Evolutionary conservation across 306 rosid species (phyloP).

Genomic region (Mucuna pruriens): DNA sequence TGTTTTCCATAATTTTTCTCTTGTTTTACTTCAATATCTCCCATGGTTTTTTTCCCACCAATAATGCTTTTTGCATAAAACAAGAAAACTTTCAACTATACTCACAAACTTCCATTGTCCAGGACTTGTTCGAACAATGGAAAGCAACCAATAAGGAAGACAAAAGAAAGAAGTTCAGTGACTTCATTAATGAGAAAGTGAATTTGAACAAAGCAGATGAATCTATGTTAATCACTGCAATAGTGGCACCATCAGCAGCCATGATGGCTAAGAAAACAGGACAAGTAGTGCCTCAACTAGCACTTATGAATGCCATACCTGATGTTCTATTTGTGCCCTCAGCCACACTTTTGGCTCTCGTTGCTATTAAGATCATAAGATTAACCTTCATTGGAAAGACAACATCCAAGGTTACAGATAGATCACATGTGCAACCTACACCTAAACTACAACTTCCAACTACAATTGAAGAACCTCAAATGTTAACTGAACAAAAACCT

Average conservation of each 20-base stretch:
- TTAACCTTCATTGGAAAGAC: slow-evolving; percentile 35
- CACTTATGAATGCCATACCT: slow-evolving; percentile 60
- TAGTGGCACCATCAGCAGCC: slow-evolving; percentile 72
- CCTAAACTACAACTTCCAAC: neutral
- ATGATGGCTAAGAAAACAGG: slow-evolving; percentile 64
- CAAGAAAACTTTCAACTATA: neutral
- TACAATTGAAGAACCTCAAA: neutral
- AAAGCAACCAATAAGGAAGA: neutral
- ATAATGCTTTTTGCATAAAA: neutral
- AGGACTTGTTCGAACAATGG: slow-evolving; percentile 43
- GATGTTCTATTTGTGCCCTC: slow-evolving; percentile 73
- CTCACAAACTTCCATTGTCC: slow-evolving; percentile 4
- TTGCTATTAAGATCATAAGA: slow-evolving; percentile 51
- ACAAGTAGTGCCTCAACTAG: slow-evolving; percentile 57
- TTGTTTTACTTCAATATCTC: too few species aligned
- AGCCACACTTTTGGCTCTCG: slow-evolving; percentile 58
- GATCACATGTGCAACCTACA: neutral
- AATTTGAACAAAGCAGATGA: slow-evolving; percentile 48
- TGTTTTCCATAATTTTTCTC: too few species aligned
- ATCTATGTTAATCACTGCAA: slow-evolving; percentile 54
- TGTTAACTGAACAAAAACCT: neutral
- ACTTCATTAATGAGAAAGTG: slow-evolving; percentile 48
- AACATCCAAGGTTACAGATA: neutral
- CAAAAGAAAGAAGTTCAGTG: neutral
- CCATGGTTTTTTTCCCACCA: too few species aligned